phyloP scores from a whole-genome alignment of 768 basidiomycete species.

The Lanmaoa pseudosensibilis region DNA sequence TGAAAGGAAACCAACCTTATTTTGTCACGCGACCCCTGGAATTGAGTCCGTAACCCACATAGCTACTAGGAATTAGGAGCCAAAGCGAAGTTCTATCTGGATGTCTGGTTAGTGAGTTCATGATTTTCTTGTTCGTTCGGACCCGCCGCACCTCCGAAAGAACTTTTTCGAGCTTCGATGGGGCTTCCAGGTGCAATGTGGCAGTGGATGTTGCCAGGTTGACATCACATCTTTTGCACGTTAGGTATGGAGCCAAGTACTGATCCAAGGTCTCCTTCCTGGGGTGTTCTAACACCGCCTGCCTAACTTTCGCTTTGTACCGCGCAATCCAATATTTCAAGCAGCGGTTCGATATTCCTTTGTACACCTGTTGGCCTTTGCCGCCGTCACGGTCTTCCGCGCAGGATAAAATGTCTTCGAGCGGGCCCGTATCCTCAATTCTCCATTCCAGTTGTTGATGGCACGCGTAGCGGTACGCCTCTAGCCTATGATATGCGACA shows the following conservation, averaged over 20 bases:
- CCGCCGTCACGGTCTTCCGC: background rate
- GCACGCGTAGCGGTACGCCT: background rate
- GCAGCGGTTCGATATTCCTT: background rate
- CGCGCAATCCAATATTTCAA: background rate
- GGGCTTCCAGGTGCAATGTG: background rate
- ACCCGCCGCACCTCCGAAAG: background rate
- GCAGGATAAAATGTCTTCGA: too few species aligned
- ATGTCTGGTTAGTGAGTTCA: background rate
- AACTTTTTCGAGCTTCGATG: background rate
- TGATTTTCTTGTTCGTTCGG: too few species aligned
- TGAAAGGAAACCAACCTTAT: background rate
- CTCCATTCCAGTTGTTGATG: background rate
- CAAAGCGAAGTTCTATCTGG: conserved; percentile 2
- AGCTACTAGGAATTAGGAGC: background rate
- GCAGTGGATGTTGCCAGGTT: background rate
- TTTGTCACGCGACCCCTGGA: background rate
- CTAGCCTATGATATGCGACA: background rate
- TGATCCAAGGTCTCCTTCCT: background rate
- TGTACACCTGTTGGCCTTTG: background rate
- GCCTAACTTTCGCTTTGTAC: background rate
- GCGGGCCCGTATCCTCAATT: too few species aligned
- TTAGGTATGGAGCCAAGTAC: background rate
- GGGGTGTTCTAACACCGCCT: background rate
- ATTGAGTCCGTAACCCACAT: background rate
- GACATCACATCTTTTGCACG: background rate